A percentile compares a stretch with the other conserved stretches of the same genome.
Conservation (phyloP, 495 filamentous ascomycete genomes). For the Talaromyces trachyspermus region DNA sequence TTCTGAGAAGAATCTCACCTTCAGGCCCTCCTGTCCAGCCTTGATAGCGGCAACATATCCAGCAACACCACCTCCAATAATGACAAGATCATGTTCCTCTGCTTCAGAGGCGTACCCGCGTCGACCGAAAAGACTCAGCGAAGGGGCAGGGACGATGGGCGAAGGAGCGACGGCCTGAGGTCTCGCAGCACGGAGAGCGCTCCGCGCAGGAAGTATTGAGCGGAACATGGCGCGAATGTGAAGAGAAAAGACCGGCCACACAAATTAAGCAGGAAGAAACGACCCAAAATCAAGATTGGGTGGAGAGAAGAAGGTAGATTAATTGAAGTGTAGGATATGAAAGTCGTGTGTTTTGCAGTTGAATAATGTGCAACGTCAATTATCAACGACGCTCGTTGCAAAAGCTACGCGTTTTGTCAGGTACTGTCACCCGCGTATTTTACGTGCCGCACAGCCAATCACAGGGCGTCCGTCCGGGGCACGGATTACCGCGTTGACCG, state of each 20-base stretch:
- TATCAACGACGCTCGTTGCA: neutral
- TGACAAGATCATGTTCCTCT: constrained; percentile 83
- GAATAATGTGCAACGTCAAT: neutral
- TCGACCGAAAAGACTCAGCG: constrained; percentile 45
- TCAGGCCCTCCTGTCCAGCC: constrained; percentile 93
- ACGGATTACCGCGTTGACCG: neutral
- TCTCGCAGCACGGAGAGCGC: constrained; percentile 46
- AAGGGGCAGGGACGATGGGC: constrained; percentile 49
- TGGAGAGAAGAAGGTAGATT: neutral
- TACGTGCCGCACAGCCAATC: neutral
- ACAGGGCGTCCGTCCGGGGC: neutral
- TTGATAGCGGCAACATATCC: constrained; percentile 99
- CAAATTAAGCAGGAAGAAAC: constrained; percentile 14
- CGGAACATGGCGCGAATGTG: constrained; percentile 55
- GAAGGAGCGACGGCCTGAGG: constrained; percentile 40
- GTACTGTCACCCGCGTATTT: constrained; percentile 2
- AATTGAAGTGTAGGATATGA: neutral
- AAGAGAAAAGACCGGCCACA: constrained; percentile 15
- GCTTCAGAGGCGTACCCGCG: constrained; percentile 73
- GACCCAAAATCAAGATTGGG: constrained; percentile 10
- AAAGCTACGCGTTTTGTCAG: constrained; percentile 8
- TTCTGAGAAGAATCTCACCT: constrained; percentile 48
- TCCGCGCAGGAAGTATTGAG: constrained; percentile 61
- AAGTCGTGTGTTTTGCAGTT: neutral
- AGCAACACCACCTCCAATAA: constrained; percentile 95